Percentiles rank a stretch among this genome's conserved stretches.
These are phyloP conservation scores for Talaromyces sp. DNA, from an alignment of 2,329 filamentous ascomycete genomes.

Conservation along the genomic window DNA sequence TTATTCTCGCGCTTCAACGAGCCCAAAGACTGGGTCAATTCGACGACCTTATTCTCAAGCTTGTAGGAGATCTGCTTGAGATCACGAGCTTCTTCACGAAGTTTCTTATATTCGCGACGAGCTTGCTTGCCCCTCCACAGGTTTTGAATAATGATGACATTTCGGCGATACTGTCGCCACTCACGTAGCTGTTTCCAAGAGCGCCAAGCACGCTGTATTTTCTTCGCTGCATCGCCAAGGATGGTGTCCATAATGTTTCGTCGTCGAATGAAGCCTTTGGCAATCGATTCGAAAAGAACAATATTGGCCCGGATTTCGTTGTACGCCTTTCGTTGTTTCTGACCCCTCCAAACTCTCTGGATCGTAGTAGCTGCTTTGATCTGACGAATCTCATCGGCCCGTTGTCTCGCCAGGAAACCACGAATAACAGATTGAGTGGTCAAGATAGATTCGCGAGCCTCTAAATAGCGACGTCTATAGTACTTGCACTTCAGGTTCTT, in stretches of 20 bases:
- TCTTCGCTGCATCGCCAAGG: constrained; percentile 81
- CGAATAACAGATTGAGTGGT: constrained; percentile 73
- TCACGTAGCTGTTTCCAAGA: constrained; percentile 70
- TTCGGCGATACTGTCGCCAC: constrained; percentile 86
- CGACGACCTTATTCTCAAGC: constrained; percentile 98
- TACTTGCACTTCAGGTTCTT: constrained; percentile 97
- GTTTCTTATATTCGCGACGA: constrained; percentile 77
- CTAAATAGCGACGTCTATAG: constrained; percentile 85
- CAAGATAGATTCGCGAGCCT: constrained; percentile 77
- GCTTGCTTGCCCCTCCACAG: constrained; percentile 84
- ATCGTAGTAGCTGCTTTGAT: constrained; percentile 89
- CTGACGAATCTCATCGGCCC: constrained; percentile 74
- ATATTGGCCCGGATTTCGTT: constrained; percentile 74
- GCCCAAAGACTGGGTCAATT: constrained; percentile 89
- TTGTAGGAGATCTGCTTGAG: constrained; percentile 99
- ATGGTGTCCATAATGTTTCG: constrained; percentile 92
- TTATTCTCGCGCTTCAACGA: constrained; percentile 95
- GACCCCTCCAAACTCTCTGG: constrained; percentile 89
- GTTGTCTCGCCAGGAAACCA: constrained; percentile 72
- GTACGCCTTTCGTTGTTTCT: constrained; percentile 82
- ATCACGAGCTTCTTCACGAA: constrained; percentile 94
- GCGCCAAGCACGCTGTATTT: constrained; percentile 89
- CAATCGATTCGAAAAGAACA: constrained; percentile 80
- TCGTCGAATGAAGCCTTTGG: constrained; percentile 87
- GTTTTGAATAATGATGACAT: constrained; percentile 85